Conservation (phyloP, 768 basidiomycete genomes). For the Epithele typhae region DNA sequence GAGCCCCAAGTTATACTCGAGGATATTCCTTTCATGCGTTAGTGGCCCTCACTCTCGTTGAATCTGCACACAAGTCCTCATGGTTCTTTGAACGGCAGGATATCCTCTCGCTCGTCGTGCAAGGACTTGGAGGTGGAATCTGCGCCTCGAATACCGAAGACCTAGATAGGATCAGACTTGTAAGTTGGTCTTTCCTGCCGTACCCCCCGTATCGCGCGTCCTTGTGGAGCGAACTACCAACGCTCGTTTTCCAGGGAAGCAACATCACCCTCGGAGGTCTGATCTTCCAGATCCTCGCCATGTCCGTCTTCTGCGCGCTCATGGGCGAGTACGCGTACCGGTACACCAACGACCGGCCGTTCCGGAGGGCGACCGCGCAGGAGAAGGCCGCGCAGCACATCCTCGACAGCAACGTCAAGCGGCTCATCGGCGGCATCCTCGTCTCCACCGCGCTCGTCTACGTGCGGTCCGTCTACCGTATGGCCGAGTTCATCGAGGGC, state of each 20-base stretch:
- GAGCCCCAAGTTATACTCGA: slow-evolving; percentile 20
- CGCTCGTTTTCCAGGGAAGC: too few relatives aligned
- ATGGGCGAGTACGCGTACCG: slow-evolving; percentile 42
- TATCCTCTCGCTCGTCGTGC: slow-evolving; percentile 31
- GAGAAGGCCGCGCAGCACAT: too few relatives aligned
- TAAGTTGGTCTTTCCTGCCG: too few relatives aligned
- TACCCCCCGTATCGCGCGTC: too few relatives aligned
- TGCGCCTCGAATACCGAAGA: too few relatives aligned
- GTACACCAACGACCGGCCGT: slow-evolving; percentile 31
- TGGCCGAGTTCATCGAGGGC: slow-evolving; percentile 42
- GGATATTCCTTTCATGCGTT: slow-evolving; percentile 25
- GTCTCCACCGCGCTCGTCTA: slow-evolving; percentile 21
- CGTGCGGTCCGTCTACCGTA: slow-evolving; percentile 41
- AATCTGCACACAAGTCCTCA: too few relatives aligned
- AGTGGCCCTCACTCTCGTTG: slow-evolving; percentile 1
- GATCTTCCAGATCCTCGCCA: slow-evolving; percentile 14
- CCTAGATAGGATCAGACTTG: too few relatives aligned
- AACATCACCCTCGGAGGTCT: slow-evolving; percentile 26
- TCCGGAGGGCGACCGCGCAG: too few relatives aligned
- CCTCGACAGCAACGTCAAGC: slow-evolving; percentile 17
- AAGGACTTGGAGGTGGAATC: slow-evolving; percentile 33
- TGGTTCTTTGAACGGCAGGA: too few relatives aligned
- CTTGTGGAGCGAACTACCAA: too few relatives aligned
- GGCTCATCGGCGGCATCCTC: slow-evolving; percentile 17
- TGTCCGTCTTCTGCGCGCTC: slow-evolving; percentile 31